Base-by-base conservation (phyloP, 805 yeast genomes). In the Metschnikowia shivogae region DNA sequence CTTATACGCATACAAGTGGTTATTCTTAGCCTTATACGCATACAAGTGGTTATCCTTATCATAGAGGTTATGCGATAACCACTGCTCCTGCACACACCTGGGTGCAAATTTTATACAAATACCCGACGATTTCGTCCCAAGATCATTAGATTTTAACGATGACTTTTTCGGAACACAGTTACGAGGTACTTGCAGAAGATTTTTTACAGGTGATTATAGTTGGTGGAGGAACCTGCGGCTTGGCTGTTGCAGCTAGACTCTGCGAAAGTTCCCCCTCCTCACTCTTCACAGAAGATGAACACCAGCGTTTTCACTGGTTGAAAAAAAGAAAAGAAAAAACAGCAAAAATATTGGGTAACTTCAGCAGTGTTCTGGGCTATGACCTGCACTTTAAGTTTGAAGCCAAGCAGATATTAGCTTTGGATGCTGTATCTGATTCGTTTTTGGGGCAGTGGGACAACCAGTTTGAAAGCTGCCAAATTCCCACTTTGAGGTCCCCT, bases 151-250 rank as follows among this genome's bases (percentile, higher is more conserved):
- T 22, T 4, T 22, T 6, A 22, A 22, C 30, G 10, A 37, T 1
- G 12, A 28, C 8, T 8, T 14, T 19, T 37, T 17, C 22, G 5
- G 33, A 38, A 29, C 3, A 6, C 10, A 26, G 14, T 27, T 26
- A n/a, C 10, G 26, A 36, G 27, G 22, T 45, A 5, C 37, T 46
- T 8, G 20, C 20, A 6, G 58, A 54, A 11, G 49, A 64, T 36
- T 68, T 65, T 42, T 61, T 49, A 35, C 73, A 70, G 40, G 67
- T 64, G 0, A 57, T 72, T 6, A 59, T 73, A n/a, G 60, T 73
- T 19, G 78, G 78, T 8, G 76, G 74, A 3, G 77, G 78, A 1
- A 70, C 77, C 1, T 70, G 75, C 54, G 73, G 73, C 1, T 55
- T 73, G 4, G 75, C 77, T 0, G 59, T 59, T 6, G 60, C 73